Base-by-base conservation (phyloP, 257 asterid genomes). In the Coffea canephora region DNA sequence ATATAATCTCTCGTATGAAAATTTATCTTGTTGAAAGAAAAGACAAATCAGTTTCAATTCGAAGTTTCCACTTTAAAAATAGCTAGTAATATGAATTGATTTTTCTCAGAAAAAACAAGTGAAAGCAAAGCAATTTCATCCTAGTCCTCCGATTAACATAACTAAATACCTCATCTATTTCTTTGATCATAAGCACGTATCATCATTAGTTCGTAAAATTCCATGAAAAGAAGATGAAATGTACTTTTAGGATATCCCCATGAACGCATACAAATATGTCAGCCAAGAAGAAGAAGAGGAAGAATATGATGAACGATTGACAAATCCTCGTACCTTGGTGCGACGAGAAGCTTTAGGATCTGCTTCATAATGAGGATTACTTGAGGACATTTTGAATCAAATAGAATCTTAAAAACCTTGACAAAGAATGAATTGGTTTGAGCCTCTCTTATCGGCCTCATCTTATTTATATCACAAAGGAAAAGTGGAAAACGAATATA, bases 341-440 rank as follows among this genome's bases (percentile, higher is more conserved):
- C 18, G 34, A 2, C 13, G 9, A 21, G 45, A 23, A 14, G 76
- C 54, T 0, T 79, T 75, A 25, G 68, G 74, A 27, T 79, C 80
- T 77, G 86, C 88, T 43, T 72, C 66, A 19, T 83, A 83, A 83
- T 88, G 93, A 23, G 90, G 89, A 73, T n/a, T 64, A 34, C 70
- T 79, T 64, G 89, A 82, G 59, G 65, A 69, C 91, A 88, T 89
- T 64, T 81, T 69, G 13, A 74, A 49, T 5, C 45, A 31, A 77
- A 16, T 6, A 5, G 4, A 77, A 45, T 3, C 7, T 45, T 16
- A 12, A 4, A 61, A 5, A 48, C 14, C 14, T 4, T 13, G 54
- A 34, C 65, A 41, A 70, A 5, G 52, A 31, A 45, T 18, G 64
- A 73, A 61, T 4, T 25, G 25, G 31, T 73, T 16, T 54, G 71